Evolutionary conservation across 768 basidiomycete species (phyloP).

Genomic region (Termitomyces sp.): DNA sequence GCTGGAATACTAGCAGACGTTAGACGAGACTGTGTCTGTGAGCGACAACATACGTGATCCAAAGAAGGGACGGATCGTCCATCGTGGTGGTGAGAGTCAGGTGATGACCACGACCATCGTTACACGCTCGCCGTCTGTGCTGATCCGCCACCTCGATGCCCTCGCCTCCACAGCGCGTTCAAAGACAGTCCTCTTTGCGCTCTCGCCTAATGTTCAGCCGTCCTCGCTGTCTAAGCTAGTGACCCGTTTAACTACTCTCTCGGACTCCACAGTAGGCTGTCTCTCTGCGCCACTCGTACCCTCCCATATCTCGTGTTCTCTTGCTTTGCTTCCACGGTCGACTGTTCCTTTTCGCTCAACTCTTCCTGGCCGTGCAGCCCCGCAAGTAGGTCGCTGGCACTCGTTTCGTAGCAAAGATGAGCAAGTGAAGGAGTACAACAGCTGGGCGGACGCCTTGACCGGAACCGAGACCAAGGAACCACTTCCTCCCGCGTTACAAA

Average conservation of each 20-base stretch:
- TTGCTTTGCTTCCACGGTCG: slow-evolving; percentile 44
- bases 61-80: slow-evolving; percentile 34
- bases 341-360: slow-evolving; percentile 57
- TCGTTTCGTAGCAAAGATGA: slow-evolving; percentile 40
- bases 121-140: slow-evolving; percentile 28
- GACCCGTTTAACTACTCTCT: slow-evolving; percentile 33
- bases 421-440: slow-evolving; percentile 15
- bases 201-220: slow-evolving; percentile 37
- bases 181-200: slow-evolving; percentile 43
- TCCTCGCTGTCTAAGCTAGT: slow-evolving; percentile 36
- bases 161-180: slow-evolving; percentile 23
- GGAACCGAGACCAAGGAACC: slow-evolving; percentile 11
- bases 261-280: slow-evolving; percentile 50
- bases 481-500: slow-evolving; percentile 35
- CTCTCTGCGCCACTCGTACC: slow-evolving; percentile 45
- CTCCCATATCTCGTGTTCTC: slow-evolving; percentile 44
- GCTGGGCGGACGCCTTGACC: slow-evolving; percentile 55
- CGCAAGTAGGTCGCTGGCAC: slow-evolving; percentile 73
- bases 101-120: slow-evolving; percentile 31
- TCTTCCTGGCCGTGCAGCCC: slow-evolving; percentile 50
- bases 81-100: slow-evolving; percentile 8
- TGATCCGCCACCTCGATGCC: slow-evolving; percentile 29
- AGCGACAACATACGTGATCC: slow-evolving; percentile 36
- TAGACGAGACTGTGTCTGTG: neutral
- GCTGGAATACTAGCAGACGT: slow-evolving; percentile 34